Evolutionary conservation across 176 grass and related monocot genomes (phyloP).

Genomic region (Oryza rufipogon): DNA sequence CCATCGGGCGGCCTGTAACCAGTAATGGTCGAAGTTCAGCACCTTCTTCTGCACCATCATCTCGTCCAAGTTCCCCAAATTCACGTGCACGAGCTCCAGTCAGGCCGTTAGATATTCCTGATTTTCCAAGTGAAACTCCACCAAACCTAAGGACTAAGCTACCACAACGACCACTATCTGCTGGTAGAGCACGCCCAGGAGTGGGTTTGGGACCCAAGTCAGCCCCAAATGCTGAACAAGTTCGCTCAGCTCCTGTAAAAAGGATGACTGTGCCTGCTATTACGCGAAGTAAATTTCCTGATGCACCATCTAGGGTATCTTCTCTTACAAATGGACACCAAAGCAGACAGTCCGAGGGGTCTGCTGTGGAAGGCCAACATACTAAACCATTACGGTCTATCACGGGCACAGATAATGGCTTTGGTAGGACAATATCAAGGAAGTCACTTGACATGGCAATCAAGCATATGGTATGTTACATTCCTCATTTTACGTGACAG

Average conservation of each 20-base stretch:
- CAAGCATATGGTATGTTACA: slow-evolving; percentile 86
- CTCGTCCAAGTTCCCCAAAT: slow-evolving; percentile 80
- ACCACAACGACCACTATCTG: slow-evolving; percentile 74
- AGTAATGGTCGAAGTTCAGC: slow-evolving; percentile 66
- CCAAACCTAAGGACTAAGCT: slow-evolving; percentile 82
- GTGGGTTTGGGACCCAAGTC: slow-evolving; percentile 46
- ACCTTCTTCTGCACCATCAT: slow-evolving; percentile 71
- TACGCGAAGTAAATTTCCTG: slow-evolving; percentile 71
- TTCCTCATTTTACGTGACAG: slow-evolving; percentile 39
- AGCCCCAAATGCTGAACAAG: slow-evolving; percentile 52
- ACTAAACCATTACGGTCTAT: slow-evolving; percentile 36
- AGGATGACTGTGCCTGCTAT: slow-evolving; percentile 79
- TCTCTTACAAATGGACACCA: slow-evolving; percentile 62
- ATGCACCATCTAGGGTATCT: slow-evolving; percentile 58
- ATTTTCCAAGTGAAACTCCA: slow-evolving; percentile 86
- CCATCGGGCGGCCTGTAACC: slow-evolving; percentile 46
- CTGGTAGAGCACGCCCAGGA: slow-evolving; percentile 75
- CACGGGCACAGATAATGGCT: slow-evolving; percentile 70
- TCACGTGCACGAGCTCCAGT: slow-evolving; percentile 64
- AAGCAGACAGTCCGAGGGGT: slow-evolving; percentile 41
- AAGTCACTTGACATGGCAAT: slow-evolving; percentile 98
- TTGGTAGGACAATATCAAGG: slow-evolving; percentile 95
- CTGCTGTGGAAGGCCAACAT: slow-evolving; percentile 54
- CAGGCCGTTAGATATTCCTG: slow-evolving; percentile 74
- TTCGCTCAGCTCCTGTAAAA: slow-evolving; percentile 52